Evolutionary conservation across 164 flowering plant genomes (phyloP).

Genomic region (Magnolia changhungtana): DNA sequence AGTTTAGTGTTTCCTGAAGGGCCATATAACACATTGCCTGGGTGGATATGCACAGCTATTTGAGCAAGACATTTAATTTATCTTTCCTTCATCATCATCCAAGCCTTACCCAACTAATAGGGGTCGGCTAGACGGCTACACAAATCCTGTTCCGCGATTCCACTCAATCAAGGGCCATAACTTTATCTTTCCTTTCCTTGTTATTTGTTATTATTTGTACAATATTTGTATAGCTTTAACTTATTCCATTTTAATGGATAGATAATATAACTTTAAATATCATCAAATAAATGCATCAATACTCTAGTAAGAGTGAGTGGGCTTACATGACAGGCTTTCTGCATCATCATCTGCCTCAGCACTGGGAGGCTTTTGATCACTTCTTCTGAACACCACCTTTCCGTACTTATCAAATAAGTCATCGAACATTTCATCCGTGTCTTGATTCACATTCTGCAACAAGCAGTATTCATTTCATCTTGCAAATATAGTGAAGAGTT

Average conservation of each 20-base stretch:
- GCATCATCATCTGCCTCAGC: constrained; percentile 92
- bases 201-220: not conserved
- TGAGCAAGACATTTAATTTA: not conserved
- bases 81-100: not conserved
- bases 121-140: no score
- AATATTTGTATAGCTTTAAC: not conserved
- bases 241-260: not conserved
- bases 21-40: not conserved
- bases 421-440: constrained; percentile 80
- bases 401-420: constrained; percentile 78
- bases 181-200: not conserved
- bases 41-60: not conserved
- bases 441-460: constrained; percentile 62
- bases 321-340: constrained; percentile 86
- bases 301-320: not conserved
- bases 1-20: no score
- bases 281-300: not conserved
- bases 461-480: not conserved
- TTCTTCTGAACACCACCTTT: constrained; percentile 67
- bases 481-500: not conserved
- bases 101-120: no score
- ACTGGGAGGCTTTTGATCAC: constrained; percentile 58
- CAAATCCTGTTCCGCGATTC: no score
- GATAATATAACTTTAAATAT: not conserved
- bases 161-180: not conserved